Percentiles rank a stretch among this genome's conserved stretches.
phyloP scores from a whole-genome alignment of 805 yeast species.

The Tetrapisispora iriomotensis region DNA sequence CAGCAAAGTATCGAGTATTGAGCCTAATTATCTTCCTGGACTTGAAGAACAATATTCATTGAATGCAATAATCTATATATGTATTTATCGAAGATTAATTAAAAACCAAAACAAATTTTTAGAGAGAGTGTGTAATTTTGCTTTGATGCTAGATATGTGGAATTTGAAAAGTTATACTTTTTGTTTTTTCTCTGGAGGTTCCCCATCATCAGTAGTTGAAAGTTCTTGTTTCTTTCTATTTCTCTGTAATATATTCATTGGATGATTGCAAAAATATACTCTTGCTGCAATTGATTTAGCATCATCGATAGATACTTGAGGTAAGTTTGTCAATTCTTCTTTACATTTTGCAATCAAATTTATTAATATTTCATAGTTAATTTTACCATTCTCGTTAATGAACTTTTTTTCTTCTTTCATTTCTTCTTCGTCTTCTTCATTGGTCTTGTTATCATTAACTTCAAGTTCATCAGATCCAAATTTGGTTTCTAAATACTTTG shows the following conservation, averaged over 20 bases:
- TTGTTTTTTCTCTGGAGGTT: conserved; percentile 8
- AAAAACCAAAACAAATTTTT: no score
- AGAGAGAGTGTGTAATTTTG: no score
- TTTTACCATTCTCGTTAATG: conserved; percentile 6
- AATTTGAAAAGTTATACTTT: no score
- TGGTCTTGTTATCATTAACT: conserved; percentile 8
- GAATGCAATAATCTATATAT: no score
- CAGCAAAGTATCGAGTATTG: no score
- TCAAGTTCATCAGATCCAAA: conserved; percentile 29
- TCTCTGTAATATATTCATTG: conserved; percentile 42
- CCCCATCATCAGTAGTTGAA: conserved; percentile 3
- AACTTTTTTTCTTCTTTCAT: conserved; percentile 1
- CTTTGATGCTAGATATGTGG: no score
- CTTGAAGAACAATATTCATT: no score
- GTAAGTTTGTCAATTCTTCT: conserved; percentile 32
- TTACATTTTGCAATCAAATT: conserved; percentile 41
- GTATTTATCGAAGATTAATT: no score
- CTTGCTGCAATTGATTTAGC: conserved; percentile 55
- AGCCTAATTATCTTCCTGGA: no score
- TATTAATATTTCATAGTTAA: conserved; percentile 36
- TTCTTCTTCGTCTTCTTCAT: conserved; percentile 3
- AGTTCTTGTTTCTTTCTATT: conserved; percentile 36
- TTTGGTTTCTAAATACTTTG: conserved; percentile 57
- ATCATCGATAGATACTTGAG: conserved; percentile 47
- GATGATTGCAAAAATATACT: conserved; percentile 53